Evolutionary conservation across 2,329 filamentous ascomycete genomes (phyloP), one percentile per base, ranked within the genome.

Genomic region (Xylaria sp.): DNA sequence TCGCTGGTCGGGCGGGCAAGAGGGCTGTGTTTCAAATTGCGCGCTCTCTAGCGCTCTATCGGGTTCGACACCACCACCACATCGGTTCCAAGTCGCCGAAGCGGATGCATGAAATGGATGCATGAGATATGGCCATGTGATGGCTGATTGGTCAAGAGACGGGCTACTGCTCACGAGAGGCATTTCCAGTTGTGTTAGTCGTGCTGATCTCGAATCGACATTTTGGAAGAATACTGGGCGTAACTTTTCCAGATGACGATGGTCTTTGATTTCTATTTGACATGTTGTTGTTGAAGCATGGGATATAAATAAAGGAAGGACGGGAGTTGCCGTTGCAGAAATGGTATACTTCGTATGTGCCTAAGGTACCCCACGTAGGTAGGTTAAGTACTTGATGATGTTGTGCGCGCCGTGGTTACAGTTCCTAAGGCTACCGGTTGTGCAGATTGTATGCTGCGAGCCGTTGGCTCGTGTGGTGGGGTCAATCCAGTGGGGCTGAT

Each of bases 71-170:
- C 67, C 67, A n/a, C n/a, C 63, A 69, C 64, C 56, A 58, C 56
- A 43, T 55, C 48, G 39, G 56, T 59, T 12, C 43, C 36, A 58
- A 20, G 23, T 39, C 55, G 55, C 39, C 23, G 55, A 28, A 13
- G 39, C 55, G 55, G 23, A 58, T 32, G 55, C 36, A 41, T 58
- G 18, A 7, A 43, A 41, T 23, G 32, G 53, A 36, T 56, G 34
- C 53, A 52, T 65, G 55, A 50, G 56, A 59, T 39, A 65, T 39
- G 64, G n/a, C 45, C 63, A 62, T 67, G 48, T 55, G 60, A 65
- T 30, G 60, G 39, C 34, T 67, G 67, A 71, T 71, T 71, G 67
- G 65, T 25, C 23, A 25, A 56, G 46, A 52, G 52, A 34, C 43
- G 25, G 15, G 20, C 36, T 52, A 30, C 48, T 32, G 56, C 56